Evolutionary conservation across 495 filamentous ascomycete species (phyloP).

Genomic region (Talaromyces stipitatus): DNA sequence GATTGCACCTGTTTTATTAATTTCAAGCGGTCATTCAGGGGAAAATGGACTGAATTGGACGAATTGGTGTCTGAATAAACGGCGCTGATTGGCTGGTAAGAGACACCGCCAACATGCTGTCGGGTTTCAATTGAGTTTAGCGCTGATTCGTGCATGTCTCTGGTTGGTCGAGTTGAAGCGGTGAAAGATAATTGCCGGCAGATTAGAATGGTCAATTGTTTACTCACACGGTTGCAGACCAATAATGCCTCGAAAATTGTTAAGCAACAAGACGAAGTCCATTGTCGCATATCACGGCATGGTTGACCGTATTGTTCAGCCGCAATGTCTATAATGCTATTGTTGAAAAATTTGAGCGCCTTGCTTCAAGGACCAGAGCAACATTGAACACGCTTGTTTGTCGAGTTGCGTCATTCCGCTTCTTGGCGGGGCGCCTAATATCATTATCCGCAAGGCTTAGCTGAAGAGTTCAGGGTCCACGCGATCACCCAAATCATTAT

Average conservation of each 20-base stretch:
- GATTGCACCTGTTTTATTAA: too few species aligned
- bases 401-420: neutral
- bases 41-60: too few species aligned
- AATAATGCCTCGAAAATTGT: slow-evolving; percentile 11
- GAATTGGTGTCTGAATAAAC: too few species aligned
- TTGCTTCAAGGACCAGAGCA: neutral
- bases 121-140: slow-evolving; percentile 2
- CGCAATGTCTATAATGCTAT: neutral
- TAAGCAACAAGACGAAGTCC: slow-evolving; percentile 5
- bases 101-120: neutral
- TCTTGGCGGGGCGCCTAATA: neutral
- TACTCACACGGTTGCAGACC: neutral
- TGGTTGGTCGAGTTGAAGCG: neutral
- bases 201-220: neutral
- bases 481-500: slow-evolving; percentile 68
- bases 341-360: neutral
- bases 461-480: slow-evolving; percentile 52
- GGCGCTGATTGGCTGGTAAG: neutral
- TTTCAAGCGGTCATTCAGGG: too few species aligned
- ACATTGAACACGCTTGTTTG: neutral
- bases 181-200: neutral
- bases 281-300: too few species aligned
- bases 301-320: neutral
- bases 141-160: neutral
- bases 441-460: neutral